phyloP scores from a whole-genome alignment of 768 basidiomycete genomes.

The Aureoboletus auriporus region DNA sequence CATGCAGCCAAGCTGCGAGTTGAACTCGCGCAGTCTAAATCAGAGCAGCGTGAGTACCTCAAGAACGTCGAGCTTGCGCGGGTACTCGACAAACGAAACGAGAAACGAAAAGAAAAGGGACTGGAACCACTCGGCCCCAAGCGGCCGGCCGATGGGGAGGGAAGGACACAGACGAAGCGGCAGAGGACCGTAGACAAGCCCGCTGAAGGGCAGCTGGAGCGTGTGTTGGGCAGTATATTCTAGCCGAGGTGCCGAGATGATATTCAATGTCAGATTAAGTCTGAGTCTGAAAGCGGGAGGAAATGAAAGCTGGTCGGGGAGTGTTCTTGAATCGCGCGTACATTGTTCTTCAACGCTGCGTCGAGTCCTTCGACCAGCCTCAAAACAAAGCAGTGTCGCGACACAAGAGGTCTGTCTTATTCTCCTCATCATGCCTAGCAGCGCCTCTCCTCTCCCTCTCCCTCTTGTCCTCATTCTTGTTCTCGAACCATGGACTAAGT shows the following conservation, averaged over 20 bases:
- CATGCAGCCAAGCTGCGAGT: conserved; percentile 87
- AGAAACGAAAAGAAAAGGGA: conserved; percentile 57
- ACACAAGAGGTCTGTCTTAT: conserved; percentile 86
- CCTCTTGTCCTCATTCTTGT: conserved; percentile 50
- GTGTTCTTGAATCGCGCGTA: conserved; percentile 60
- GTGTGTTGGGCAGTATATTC: conserved; percentile 51
- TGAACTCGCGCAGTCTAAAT: conserved; percentile 81
- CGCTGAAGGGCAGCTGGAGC: conserved; percentile 31
- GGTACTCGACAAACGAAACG: conserved; percentile 76
- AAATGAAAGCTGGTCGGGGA: conserved; percentile 13
- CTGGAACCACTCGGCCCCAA: conserved; percentile 39
- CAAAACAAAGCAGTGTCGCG: conserved; percentile 41
- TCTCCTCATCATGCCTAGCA: conserved; percentile 67
- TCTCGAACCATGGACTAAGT: conserved; percentile 41
- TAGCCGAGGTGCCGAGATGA: conserved; percentile 26
- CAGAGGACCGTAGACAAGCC: conserved; percentile 4
- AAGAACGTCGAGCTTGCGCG: conserved; percentile 91
- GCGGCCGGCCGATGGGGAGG: conserved; percentile 12
- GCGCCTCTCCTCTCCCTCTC: conserved; percentile 62
- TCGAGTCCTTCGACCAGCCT: conserved; percentile 30
- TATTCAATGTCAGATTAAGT: conserved; percentile 17
- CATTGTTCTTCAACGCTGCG: conserved; percentile 39
- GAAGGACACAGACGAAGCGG: conserved; percentile 12
- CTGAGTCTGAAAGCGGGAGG: conserved; percentile 18
- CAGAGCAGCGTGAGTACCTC: conserved; percentile 91